Evolutionary conservation across 2,329 filamentous ascomycete genomes (phyloP), one percentile per base, ranked within the genome.

Genomic region (Mariannaea sp.): DNA sequence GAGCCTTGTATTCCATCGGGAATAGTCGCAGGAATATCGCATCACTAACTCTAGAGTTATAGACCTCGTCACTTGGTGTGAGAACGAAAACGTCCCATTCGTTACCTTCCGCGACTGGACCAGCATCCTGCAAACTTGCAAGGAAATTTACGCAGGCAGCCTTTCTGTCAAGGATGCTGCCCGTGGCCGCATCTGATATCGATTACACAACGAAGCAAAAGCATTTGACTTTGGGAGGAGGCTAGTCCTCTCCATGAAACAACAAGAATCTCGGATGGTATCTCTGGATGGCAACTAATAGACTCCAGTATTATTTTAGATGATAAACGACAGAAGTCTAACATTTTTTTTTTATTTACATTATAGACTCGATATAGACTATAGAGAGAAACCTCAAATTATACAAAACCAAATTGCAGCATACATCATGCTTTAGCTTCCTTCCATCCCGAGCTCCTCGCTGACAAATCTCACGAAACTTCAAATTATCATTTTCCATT

Each of bases 61-160:
- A 91, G 92, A 97, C 73, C 82, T 97, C 50, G 88, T 97, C 58
- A 85, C 81, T 12, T 97, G 90, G 75, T 97, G 93, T 70, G 87
- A 92, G 65, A 85, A 84, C 49, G 85, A 96, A 71, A 83, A 88
- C 8, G 86, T 96, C 16, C 92, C 92, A 0, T 97, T 95, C 71
- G 93, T 90, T 12, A 85, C 89, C 3, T 97, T 97, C 70, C 80
- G 89, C 65, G 85, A 92, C 75, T 97, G 93, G 84, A 83, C 82
- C 6, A 84, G 86, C 58, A 96, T 96, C 67, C 79, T 90, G 41
- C 78, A 82, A 56, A 88, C 87, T 24, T 87, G 90, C 56, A 86
- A 90, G 76, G 85, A 88, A 54, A 90, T 97, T 65, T 80, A 79
- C n/a, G 83, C 83, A 26, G 90, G 90, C 19, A 86, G 87, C 70